Evolutionary conservation across 768 basidiomycete genomes (phyloP), one percentile per base, ranked within the genome.

Genomic region (Wakefieldia striispora): DNA sequence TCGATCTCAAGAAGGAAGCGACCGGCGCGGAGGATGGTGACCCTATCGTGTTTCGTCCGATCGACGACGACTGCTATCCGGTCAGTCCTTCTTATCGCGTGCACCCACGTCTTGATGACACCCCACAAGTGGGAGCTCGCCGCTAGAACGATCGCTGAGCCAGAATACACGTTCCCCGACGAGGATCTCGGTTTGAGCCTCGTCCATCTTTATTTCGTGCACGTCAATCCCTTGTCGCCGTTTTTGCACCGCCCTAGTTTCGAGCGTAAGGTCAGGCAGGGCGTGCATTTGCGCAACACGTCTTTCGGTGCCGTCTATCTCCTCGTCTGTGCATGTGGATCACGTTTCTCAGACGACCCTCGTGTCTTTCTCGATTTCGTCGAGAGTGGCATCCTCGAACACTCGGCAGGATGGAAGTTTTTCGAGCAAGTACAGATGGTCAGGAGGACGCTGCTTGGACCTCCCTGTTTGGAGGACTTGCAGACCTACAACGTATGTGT

Each of bases 161-260:
- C 70, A 2, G 44, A 55, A 2, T 79, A 75, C 59, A 51, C 24
- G 1, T 84, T 82, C 57, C 84, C 83, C 0, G 72, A 77, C 4
- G 49, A 65, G 1, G 76, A 79, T 39, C 75, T 93, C 39, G 70
- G 79, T 13, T 37, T 51, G 8, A 38, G 56, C 0, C 74, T 94
- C 34, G 66, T 90, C 33, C 75, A 84, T 31, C 67, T 81, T 21
- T 92, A 86, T 59, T 95, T 94, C 61, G 50, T 53, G 1, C 54
- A 77, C 29, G 47, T 75, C 50, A 87, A 91, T 58, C 50, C 75
- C n/a, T 71, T 77, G 46, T 58, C 79, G 0, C 89, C 91, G 1
- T 72, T 94, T 4, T 72, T 95, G 5, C 91, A 93, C 57, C 77
- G 82, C 4, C 82, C 82, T 0, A 79, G 79, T 5, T 91, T 94